phyloP scores from a whole-genome alignment of 192 early-diverging fungal species.

The Coemansia sp. region DNA sequence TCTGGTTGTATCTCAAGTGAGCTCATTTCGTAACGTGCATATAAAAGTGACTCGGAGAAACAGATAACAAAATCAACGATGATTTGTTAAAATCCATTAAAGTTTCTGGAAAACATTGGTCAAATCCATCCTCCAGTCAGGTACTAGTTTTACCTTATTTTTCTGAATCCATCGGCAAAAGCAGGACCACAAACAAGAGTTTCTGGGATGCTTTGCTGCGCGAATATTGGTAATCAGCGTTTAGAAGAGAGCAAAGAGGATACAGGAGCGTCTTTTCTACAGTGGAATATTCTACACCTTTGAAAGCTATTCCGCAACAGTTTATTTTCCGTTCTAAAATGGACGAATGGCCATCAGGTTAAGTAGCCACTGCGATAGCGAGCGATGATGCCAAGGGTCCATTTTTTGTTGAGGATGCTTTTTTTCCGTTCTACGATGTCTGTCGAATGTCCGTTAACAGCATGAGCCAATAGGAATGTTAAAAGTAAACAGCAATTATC shows the following conservation, averaged over 20 bases:
- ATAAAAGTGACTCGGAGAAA: background rate
- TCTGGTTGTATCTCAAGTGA: too few relatives aligned
- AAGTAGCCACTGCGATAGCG: background rate
- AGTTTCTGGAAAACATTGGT: background rate
- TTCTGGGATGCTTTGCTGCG: background rate
- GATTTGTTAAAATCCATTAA: background rate
- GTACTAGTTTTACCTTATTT: background rate
- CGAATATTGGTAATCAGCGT: background rate
- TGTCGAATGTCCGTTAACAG: background rate
- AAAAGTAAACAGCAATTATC: background rate
- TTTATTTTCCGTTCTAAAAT: constrained; percentile 4
- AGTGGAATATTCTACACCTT: constrained; percentile 9
- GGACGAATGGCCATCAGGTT: background rate
- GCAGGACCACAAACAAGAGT: background rate
- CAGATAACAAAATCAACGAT: background rate
- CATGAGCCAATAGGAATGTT: background rate
- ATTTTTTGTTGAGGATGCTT: background rate
- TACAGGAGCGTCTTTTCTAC: background rate
- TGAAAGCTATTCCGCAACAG: background rate
- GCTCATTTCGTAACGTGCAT: background rate
- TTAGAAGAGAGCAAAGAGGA: background rate
- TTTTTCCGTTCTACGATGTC: background rate
- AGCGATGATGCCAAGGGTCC: background rate
- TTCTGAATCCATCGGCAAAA: constrained; percentile 4
- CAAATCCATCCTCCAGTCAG: constrained; percentile 4